These are phyloP conservation scores for Psidium friedrichsthalianum DNA, from an alignment of 345 rosid species.

Conservation along the genomic window DNA sequence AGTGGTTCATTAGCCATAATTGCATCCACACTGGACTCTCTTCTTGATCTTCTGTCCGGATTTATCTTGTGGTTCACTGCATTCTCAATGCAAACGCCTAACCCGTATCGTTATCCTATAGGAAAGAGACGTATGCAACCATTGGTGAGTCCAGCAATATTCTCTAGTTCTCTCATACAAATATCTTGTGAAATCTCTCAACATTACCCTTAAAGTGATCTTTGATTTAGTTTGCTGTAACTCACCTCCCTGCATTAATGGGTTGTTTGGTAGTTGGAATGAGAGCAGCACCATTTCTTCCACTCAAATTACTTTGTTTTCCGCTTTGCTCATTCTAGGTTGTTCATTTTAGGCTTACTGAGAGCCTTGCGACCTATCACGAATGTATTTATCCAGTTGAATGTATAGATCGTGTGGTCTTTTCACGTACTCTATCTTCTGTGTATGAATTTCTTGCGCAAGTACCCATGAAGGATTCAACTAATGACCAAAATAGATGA, in stretches of 20 bases:
- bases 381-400: not conserved
- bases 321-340: not conserved
- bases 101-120: constrained; percentile 85
- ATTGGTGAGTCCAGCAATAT: constrained; percentile 41
- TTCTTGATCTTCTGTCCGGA: constrained; percentile 94
- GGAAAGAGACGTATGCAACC: constrained; percentile 99
- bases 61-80: constrained; percentile 97
- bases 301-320: not conserved
- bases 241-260: not conserved
- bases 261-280: not conserved
- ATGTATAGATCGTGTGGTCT: not conserved
- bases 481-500: not conserved
- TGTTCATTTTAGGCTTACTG: not conserved
- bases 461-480: not conserved
- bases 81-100: constrained; percentile 90
- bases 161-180: not conserved
- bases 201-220: not conserved
- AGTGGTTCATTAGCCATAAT: constrained; percentile 95
- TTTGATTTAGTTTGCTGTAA: not conserved
- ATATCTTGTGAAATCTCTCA: not conserved
- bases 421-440: not conserved
- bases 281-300: not conserved
- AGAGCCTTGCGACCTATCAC: not conserved
- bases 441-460: not conserved
- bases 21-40: constrained; percentile 94